phyloP scores from a whole-genome alignment of 2,329 filamentous ascomycete genomes.

The Myotisia sp. region DNA sequence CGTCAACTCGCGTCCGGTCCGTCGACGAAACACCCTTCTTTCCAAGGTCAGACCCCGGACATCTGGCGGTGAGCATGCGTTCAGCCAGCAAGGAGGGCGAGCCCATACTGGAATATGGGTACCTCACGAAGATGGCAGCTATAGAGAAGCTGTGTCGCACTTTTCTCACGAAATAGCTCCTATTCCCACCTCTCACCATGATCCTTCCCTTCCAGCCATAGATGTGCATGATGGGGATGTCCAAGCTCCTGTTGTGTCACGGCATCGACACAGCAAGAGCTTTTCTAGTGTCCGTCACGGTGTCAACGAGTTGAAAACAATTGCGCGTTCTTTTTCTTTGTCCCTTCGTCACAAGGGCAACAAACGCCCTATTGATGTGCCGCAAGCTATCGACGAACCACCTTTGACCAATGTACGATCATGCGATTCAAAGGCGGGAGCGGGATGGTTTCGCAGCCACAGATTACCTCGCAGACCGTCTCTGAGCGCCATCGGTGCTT shows the following conservation, averaged over 20 bases:
- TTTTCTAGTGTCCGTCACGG: conserved; percentile 30
- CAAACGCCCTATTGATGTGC: conserved; percentile 5
- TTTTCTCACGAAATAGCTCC: conserved; percentile 7
- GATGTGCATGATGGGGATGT: background rate
- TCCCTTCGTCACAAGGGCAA: conserved; percentile 23
- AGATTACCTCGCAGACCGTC: conserved; percentile 25
- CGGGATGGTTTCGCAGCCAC: conserved; percentile 18
- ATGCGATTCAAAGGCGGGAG: too few relatives aligned
- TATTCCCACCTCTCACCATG: background rate
- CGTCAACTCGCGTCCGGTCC: conserved; percentile 5
- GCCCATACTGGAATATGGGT: conserved; percentile 10
- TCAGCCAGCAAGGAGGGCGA: conserved; percentile 3
- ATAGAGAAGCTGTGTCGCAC: conserved; percentile 7
- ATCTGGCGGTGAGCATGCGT: conserved; percentile 14
- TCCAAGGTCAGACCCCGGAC: conserved; percentile 26
- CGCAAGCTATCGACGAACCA: conserved; percentile 2
- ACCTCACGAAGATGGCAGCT: conserved; percentile 8
- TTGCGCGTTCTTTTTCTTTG: conserved; percentile 29
- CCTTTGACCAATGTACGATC: conserved; percentile 12
- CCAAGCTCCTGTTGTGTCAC: background rate
- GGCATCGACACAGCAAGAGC: conserved; percentile 21
- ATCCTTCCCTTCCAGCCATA: background rate
- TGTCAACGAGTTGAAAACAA: conserved; percentile 28
- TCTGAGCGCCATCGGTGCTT: conserved; percentile 22
- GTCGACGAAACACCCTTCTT: conserved; percentile 25